phyloP scores from a whole-genome alignment of 495 filamentous ascomycete genomes.

The Hyaloscypha finlandica region DNA sequence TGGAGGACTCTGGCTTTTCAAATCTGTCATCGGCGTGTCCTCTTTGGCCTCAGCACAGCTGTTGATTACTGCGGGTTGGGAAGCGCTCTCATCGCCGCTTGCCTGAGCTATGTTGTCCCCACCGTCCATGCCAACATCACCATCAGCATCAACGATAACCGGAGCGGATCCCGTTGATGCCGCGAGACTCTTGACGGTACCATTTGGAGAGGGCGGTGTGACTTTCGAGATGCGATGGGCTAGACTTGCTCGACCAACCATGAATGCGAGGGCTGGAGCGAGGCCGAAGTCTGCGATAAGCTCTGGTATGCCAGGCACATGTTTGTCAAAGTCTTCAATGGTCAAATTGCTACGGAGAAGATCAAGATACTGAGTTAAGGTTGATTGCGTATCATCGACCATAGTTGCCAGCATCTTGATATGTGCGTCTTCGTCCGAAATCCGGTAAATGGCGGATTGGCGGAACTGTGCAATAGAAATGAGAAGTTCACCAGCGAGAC shows the following conservation, averaged over 20 bases:
- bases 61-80: neutral
- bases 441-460: constrained; percentile 72
- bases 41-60: constrained; percentile 5
- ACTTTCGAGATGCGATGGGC: constrained; percentile 49
- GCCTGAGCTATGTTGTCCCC: neutral
- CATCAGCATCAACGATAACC: constrained; percentile 18
- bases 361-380: constrained; percentile 86
- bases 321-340: constrained; percentile 73
- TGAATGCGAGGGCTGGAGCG: constrained; percentile 81
- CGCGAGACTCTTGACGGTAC: constrained; percentile 2
- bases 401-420: constrained; percentile 82
- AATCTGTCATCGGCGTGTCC: constrained; percentile 27
- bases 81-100: constrained; percentile 1
- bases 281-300: constrained; percentile 81
- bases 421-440: constrained; percentile 65
- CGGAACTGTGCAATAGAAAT: constrained; percentile 89
- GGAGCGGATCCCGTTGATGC: constrained; percentile 1
- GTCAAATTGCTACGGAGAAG: constrained; percentile 78
- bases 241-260: constrained; percentile 76
- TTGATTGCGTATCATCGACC: constrained; percentile 84
- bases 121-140: constrained; percentile 23
- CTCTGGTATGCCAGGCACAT: constrained; percentile 72
- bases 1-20: constrained; percentile 36
- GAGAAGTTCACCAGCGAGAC: constrained; percentile 75
- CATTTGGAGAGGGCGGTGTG: constrained; percentile 10